Evolutionary conservation across 306 rosid genomes (phyloP).

Genomic region (Cicer yamashitae): DNA sequence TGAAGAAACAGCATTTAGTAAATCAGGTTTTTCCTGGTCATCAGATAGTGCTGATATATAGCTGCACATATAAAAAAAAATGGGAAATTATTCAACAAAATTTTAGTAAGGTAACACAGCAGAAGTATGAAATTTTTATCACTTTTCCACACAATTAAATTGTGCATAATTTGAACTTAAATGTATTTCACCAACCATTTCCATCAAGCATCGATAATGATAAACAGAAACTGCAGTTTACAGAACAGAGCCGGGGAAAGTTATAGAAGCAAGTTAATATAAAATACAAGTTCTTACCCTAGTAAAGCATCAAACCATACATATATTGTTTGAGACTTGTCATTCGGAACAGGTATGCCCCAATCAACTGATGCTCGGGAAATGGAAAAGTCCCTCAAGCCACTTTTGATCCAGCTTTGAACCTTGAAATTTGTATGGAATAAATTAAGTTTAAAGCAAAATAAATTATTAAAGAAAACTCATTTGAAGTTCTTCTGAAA

Average conservation of each 20-base stretch:
- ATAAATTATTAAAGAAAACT: conserved; percentile 27
- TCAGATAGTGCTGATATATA: conserved; percentile 92
- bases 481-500: conserved; percentile 8
- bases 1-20: conserved; percentile 70
- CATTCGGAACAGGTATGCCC: conserved; percentile 97
- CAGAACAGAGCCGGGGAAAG: conserved; percentile 18
- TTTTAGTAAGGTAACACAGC: conserved; percentile 10
- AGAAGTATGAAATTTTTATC: conserved; percentile 24
- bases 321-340: conserved; percentile 82
- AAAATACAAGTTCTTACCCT: conserved; percentile 64
- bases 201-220: not conserved
- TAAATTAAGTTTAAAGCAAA: conserved; percentile 36
- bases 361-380: conserved; percentile 96
- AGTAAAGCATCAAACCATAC: conserved; percentile 99
- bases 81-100: not conserved
- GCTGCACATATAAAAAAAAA: conserved; percentile 53
- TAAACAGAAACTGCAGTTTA: conserved; percentile 25
- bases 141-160: conserved; percentile 28
- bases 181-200: conserved; percentile 41
- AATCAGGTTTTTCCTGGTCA: conserved; percentile 60
- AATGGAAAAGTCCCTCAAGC: conserved; percentile 90
- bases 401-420: conserved; percentile 92
- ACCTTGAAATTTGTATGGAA: conserved; percentile 61
- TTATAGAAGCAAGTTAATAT: conserved; percentile 9
- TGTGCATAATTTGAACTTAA: conserved; percentile 27